Evolutionary conservation across 2,329 filamentous ascomycete genomes (phyloP), one percentile per base, ranked within the genome.

Genomic region (Trichophyton mentagrophytes): DNA sequence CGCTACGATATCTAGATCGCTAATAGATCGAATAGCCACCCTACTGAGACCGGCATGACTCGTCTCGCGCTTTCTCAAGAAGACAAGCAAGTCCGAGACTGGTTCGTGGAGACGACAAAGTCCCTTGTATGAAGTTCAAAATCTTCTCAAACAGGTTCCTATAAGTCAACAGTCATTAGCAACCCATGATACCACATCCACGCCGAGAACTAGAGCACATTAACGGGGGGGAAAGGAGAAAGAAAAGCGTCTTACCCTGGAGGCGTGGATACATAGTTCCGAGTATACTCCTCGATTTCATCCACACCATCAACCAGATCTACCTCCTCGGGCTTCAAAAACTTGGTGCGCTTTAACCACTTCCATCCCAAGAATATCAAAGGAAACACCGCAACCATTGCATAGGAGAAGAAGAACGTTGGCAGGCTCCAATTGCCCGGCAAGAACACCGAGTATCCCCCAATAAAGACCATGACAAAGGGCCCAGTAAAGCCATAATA

Each of bases 341-440:
- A 79, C 59, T 78, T 82, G 0, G 86, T 88, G 68, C 78, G 81
- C 70, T 87, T 84, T 61, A 84, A 66, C 5, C 88, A 33, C 71
- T 92, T 93, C 85, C 87, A 92, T 4, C 81, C 82, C 2, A 86
- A 47, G 69, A 82, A 91, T 1, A 92, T 74, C 0, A 85, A 65
- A 0, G 87, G 87, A 68, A 88, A 89, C 1, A 90, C 73, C 3
- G 80, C 81, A 58, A 91, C 81, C 79, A 89, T 89, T 57, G 85
- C 83, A 71, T 91, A 91, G 72, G 84, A 87, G 71, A 90, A 89
- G 30, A 92, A 72, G 70, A 92, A 93, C 5, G 81, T 83, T 5
- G 85, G 80, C 0, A 87, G 69, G 62, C 83, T 79, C 88, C 87
- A 92, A 3, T 87, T 90, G 22, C 67, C 73, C 57, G 71, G 73